Evolutionary conservation across 2,329 filamentous ascomycete species (phyloP), one percentile per base, ranked within the genome.

Genomic region (Elsinoe australis): DNA sequence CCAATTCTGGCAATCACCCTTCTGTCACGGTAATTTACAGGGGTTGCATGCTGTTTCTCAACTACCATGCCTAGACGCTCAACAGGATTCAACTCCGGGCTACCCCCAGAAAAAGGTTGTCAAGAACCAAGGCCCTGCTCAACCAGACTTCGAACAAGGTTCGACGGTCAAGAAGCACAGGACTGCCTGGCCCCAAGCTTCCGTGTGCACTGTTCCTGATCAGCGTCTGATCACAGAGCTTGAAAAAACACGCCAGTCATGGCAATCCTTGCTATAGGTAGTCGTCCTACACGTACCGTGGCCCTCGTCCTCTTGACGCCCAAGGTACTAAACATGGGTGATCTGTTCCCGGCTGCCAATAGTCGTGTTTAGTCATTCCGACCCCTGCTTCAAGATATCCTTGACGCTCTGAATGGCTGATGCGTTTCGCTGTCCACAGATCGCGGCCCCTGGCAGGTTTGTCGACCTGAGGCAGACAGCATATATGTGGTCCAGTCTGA

Each of bases 241-340:
- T 26, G 35, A 21, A 26, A 26, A 26, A 24, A 41, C 39, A 44
- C 8, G 10, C 26, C 39, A 15, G 29, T 24, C 28, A 14, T 10
- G 33, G 12, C 14, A 32, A 26, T 19, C 39, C 39, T 44, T 32
- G 24, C 26, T 29, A 29, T 29, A n/a, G n/a, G n/a, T n/a, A n/a
- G n/a, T n/a, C n/a, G n/a, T n/a, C n/a, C n/a, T n/a, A 29, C 26
- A 44, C 39, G 12, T 31, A 14, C 26, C 39, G 32, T 44, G 39
- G 39, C 26, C 39, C 26, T 15, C 28, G 28, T 31, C 15, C 10
- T 44, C 24, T 44, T 44, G 26, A 9, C 9, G 39, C 39, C 39
- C 39, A 44, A 44, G 39, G 17, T 29, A 44, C 39, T 44, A 44
- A 26, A 9, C 36, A 31, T 24, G 32, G 26, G 26, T 6, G 39